A percentile compares a stretch with the other conserved stretches of the same genome.
Conservation (phyloP, 163 green algal species). For the Botryococcus braunii region DNA sequence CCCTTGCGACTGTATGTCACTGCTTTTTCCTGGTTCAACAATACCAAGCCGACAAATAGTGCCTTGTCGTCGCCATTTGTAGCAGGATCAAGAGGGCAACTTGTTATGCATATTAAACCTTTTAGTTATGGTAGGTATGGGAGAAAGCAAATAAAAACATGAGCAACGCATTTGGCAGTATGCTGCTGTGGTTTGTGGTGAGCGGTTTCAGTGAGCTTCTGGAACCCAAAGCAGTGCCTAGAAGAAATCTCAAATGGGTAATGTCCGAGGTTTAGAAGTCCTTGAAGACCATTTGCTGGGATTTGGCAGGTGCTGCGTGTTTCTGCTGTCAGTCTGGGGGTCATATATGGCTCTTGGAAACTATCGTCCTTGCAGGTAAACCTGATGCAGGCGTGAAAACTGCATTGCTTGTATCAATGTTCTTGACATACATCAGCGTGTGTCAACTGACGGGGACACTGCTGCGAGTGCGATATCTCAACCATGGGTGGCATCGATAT, state of each 20-base stretch:
- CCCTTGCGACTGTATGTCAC: constrained; percentile 32
- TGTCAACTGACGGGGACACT: too few relatives aligned
- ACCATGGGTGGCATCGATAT: too few relatives aligned
- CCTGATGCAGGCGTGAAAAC: too few relatives aligned
- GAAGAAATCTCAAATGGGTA: too few relatives aligned
- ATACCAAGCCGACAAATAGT: not conserved
- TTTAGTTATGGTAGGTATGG: not conserved
- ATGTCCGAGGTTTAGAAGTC: too few relatives aligned
- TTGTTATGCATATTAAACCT: not conserved
- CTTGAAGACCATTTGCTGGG: too few relatives aligned
- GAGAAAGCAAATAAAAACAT: not conserved
- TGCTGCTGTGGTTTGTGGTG: not conserved
- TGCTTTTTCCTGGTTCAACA: not conserved
- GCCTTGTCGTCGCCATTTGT: not conserved
- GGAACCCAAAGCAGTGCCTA: too few relatives aligned
- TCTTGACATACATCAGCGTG: too few relatives aligned
- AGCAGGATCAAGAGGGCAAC: not conserved
- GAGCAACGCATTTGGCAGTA: not conserved
- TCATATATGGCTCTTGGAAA: constrained; percentile 6
- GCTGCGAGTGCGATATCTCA: too few relatives aligned
- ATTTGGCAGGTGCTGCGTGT: constrained; percentile 4
- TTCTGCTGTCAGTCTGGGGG: not conserved
- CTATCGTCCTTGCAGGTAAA: constrained; percentile 1
- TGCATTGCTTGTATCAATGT: too few relatives aligned
- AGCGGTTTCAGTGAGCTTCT: not conserved